Evolutionary conservation across 805 yeast species (phyloP), one percentile per base, ranked within the genome.

Genomic region (Saccharomycopsis sp.): DNA sequence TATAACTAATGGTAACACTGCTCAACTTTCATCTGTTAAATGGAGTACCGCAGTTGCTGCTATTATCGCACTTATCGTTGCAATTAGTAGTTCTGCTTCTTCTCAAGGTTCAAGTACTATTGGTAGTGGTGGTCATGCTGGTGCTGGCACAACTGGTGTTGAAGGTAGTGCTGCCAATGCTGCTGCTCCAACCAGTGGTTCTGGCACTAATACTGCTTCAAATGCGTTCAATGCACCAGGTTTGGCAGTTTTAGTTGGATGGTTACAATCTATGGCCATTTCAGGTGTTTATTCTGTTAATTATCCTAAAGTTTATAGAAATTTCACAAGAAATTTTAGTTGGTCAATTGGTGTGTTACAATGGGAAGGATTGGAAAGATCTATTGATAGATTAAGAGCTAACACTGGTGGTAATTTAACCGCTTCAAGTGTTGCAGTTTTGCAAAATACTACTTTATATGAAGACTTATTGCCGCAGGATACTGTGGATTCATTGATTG

Each of bases 281-380:
- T 49, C 54, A n/a, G 65, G 65, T 21, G 57, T 61, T 55, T 52
- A 58, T 45, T 53, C 61, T 8, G 52, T 62, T 22, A 32, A 48
- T 19, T 61, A 60, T 43, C 65, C 65, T 14, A 47, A 54, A 3
- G 60, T 59, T 3, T 61, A 59, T 39, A 37, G 54, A 23, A 45
- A 56, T 23, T 61, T 60, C 48, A 41, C 61, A 13, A 54, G 54
- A 32, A 61, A 60, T 44, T 55, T 61, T 37, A 61, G 58, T 13
- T 61, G 65, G 65, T 51, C 59, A 7, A 44, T 51, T n/a, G 60
- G 59, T 14, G 44, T 61, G 39, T 48, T 61, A 14, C 51, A 61
- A 13, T 60, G 62, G 61, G 36, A 38, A 8, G 54, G 52, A 4
- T 39, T 61, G 51, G 62, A 61, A 51, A 41, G 23, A 7, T 45